phyloP scores from a whole-genome alignment of 768 basidiomycete genomes.

The Leccinum barrowsii region DNA sequence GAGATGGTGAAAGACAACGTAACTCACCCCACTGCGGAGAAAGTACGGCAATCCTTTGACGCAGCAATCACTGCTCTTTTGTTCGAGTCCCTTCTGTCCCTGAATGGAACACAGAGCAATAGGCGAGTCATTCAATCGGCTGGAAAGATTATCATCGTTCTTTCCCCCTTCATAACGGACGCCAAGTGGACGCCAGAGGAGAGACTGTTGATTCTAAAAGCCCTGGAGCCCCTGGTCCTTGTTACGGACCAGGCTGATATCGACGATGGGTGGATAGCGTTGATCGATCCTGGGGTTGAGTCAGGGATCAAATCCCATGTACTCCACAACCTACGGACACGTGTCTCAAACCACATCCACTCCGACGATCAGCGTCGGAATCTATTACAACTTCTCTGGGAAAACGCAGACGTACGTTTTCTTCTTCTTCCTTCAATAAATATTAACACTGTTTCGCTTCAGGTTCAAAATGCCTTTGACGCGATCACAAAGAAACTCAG shows the following conservation, averaged over 20 bases:
- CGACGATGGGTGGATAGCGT: constrained; percentile 39
- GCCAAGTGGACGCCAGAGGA: constrained; percentile 57
- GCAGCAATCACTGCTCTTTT: constrained; percentile 59
- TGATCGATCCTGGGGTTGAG: constrained; percentile 42
- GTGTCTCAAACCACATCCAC: constrained; percentile 7
- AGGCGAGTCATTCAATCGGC: constrained; percentile 61
- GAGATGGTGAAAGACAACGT: constrained; percentile 35
- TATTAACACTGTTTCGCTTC: not conserved
- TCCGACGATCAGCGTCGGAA: constrained; percentile 27
- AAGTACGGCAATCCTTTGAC: constrained; percentile 66
- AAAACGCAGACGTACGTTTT: constrained; percentile 59
- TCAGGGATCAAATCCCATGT: constrained; percentile 65
- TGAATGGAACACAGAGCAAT: constrained; percentile 64
- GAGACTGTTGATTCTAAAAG: constrained; percentile 59
- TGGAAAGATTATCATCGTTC: constrained; percentile 48
- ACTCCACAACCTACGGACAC: constrained; percentile 36
- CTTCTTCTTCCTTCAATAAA: not conserved
- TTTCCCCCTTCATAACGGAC: constrained; percentile 38
- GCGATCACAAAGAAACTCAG: constrained; percentile 35
- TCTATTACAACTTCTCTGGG: constrained; percentile 63
- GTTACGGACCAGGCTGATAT: constrained; percentile 31
- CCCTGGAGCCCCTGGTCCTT: constrained; percentile 62
- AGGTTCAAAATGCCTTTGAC: constrained; percentile 54
- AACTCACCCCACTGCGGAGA: constrained; percentile 52
- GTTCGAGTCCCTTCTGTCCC: constrained; percentile 63